A percentile compares a stretch with the other conserved stretches of the same genome.
phyloP scores from a whole-genome alignment of 2,329 filamentous ascomycete genomes.

The Fusarium graminum region DNA sequence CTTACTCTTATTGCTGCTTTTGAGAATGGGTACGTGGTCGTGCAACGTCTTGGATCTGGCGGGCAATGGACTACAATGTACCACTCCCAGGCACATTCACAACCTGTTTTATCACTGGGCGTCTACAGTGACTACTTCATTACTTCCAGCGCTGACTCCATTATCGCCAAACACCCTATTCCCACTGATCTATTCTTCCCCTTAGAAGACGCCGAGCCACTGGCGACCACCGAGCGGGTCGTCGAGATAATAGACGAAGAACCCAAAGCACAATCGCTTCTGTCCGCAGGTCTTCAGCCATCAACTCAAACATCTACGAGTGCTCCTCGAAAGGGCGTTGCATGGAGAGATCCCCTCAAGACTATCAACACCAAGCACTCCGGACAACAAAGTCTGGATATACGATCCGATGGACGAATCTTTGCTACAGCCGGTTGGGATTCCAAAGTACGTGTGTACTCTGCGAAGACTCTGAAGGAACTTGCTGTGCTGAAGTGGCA shows the following conservation, averaged over 20 bases:
- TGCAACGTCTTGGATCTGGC: slow-evolving; percentile 66
- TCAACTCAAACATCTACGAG: background rate
- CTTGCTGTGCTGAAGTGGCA: slow-evolving; percentile 96
- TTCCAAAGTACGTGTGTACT: slow-evolving; percentile 83
- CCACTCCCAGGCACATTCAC: slow-evolving; percentile 75
- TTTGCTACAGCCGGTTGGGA: slow-evolving; percentile 97
- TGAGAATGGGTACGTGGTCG: slow-evolving; percentile 83
- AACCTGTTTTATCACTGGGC: slow-evolving; percentile 84
- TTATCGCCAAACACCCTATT: slow-evolving; percentile 81
- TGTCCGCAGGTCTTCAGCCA: slow-evolving; percentile 45
- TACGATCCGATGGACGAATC: slow-evolving; percentile 84
- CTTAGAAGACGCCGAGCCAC: slow-evolving; percentile 7
- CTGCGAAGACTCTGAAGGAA: slow-evolving; percentile 82
- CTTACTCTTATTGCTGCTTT: slow-evolving; percentile 81
- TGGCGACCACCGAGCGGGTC: slow-evolving; percentile 37
- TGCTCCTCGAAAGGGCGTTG: slow-evolving; percentile 42
- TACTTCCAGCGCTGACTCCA: slow-evolving; percentile 85
- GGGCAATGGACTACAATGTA: slow-evolving; percentile 69
- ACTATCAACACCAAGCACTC: slow-evolving; percentile 84
- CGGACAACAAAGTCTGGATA: slow-evolving; percentile 83
- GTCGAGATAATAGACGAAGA: slow-evolving; percentile 46
- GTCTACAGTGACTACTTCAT: slow-evolving; percentile 72
- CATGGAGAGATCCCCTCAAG: slow-evolving; percentile 67
- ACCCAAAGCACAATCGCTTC: slow-evolving; percentile 34
- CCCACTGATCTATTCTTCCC: slow-evolving; percentile 51